A percentile compares a stretch with the other conserved stretches of the same genome.
Conservation (phyloP, 768 basidiomycete genomes). For the Russula griseocarnosa region DNA sequence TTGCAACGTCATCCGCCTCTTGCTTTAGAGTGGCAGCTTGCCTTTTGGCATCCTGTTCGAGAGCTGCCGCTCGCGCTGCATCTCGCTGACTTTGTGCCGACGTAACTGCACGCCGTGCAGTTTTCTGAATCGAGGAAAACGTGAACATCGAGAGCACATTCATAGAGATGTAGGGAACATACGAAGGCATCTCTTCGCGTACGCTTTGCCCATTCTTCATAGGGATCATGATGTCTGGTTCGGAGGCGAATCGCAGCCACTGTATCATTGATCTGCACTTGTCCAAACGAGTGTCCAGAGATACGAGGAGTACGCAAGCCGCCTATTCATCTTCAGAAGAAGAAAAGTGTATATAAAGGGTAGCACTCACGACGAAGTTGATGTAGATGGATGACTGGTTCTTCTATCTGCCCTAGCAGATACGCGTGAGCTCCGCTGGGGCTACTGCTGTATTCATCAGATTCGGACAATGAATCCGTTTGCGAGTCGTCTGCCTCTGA, state of each 20-base stretch:
- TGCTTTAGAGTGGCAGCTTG: constrained; percentile 43
- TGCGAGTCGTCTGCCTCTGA: constrained; percentile 12
- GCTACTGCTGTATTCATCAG: constrained; percentile 17
- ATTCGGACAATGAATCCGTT: constrained; percentile 12
- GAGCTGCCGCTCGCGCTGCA: constrained; percentile 27
- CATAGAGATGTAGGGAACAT: constrained; percentile 21
- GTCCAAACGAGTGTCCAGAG: constrained; percentile 34
- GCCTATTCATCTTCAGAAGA: constrained; percentile 15
- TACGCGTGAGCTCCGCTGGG: constrained; percentile 4
- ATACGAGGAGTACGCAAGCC: not conserved
- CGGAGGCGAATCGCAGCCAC: constrained; percentile 46
- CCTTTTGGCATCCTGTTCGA: constrained; percentile 30
- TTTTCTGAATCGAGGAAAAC: constrained; percentile 33
- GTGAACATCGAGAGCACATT: constrained; percentile 5
- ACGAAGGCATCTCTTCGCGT: constrained; percentile 47
- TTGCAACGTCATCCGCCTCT: constrained; percentile 52
- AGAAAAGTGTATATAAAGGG: not conserved
- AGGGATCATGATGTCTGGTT: constrained; percentile 44
- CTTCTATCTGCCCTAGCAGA: not conserved
- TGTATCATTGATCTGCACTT: constrained; percentile 42
- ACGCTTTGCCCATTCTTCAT: constrained; percentile 51
- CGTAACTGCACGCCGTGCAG: constrained; percentile 37
- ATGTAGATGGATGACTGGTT: not conserved
- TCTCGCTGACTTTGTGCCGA: constrained; percentile 26
- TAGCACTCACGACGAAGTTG: constrained; percentile 19